Evolutionary conservation across 2,329 filamentous ascomycete genomes (phyloP).

Genomic region (Pseudopyricularia javanii): DNA sequence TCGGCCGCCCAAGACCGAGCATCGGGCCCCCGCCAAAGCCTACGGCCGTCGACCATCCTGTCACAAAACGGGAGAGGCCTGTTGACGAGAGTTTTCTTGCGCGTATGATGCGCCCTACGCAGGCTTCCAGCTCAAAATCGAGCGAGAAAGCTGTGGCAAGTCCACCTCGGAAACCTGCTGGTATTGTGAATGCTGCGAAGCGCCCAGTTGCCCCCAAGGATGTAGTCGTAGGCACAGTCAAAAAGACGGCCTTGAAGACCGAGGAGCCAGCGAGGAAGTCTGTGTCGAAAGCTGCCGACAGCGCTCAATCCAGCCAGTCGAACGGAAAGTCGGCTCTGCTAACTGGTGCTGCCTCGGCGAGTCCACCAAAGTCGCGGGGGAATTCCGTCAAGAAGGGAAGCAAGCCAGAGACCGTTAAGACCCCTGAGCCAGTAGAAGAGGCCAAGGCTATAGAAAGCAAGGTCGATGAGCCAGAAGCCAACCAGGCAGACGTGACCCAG

Average conservation of each 20-base stretch:
- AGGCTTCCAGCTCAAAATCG: constrained; percentile 54
- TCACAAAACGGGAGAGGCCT: constrained; percentile 36
- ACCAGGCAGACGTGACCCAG: neutral
- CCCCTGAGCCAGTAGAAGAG: constrained; percentile 5
- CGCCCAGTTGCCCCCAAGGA: constrained; percentile 1
- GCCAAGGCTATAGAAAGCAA: neutral
- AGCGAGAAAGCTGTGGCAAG: constrained; percentile 44
- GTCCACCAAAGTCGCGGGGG: constrained; percentile 5
- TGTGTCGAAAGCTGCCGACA: constrained; percentile 1
- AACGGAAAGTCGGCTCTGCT: constrained; percentile 1
- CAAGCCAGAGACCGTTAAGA: constrained; percentile 14
- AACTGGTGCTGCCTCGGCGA: constrained; percentile 16
- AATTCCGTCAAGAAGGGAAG: constrained; percentile 14
- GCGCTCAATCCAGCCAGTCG: neutral
- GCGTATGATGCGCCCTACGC: constrained; percentile 72
- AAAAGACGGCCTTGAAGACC: constrained; percentile 7
- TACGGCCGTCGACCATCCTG: constrained; percentile 30
- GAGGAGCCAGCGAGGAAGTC: constrained; percentile 7
- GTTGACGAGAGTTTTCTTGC: constrained; percentile 62
- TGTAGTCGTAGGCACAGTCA: constrained; percentile 6
- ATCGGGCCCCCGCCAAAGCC: constrained; percentile 49
- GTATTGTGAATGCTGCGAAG: neutral
- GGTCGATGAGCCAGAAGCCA: neutral
- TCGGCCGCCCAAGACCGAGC: constrained; percentile 35
- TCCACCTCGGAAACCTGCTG: constrained; percentile 29